A percentile compares a stretch with the other conserved stretches of the same genome.
Conservation (phyloP, 2,329 filamentous ascomycete species). For the Xylariaceae sp. region DNA sequence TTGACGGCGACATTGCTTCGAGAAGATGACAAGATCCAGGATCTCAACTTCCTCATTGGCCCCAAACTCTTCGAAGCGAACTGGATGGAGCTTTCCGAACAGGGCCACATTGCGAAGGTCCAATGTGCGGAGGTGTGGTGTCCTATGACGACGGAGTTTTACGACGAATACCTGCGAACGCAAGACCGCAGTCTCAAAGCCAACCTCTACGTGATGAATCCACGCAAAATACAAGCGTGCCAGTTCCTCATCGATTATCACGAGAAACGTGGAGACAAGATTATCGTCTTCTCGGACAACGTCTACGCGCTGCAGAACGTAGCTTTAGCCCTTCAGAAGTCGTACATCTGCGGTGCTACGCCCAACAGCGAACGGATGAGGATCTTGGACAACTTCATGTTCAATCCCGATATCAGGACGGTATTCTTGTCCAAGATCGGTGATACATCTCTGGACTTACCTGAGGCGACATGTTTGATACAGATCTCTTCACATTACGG, state of each 20-base stretch:
- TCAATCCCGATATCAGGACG: conserved; percentile 84
- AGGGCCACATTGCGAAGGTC: conserved; percentile 93
- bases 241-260: conserved; percentile 99
- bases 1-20: conserved; percentile 88
- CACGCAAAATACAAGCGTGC: conserved; percentile 91
- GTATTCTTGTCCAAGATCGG: conserved; percentile 97
- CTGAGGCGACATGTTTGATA: conserved; percentile 92
- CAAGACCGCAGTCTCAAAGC: conserved; percentile 33
- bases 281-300: conserved; percentile 97
- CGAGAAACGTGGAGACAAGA: conserved; percentile 89
- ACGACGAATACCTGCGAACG: conserved; percentile 76
- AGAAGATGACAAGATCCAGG: conserved; percentile 97
- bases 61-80: conserved; percentile 98
- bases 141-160: conserved; percentile 98
- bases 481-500: conserved; percentile 98
- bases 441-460: conserved; percentile 94
- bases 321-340: conserved; percentile 75
- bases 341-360: conserved; percentile 87
- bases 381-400: conserved; percentile 91
- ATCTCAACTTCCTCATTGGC: conserved; percentile 94
- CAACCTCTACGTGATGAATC: conserved; percentile 90
- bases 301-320: conserved; percentile 88
- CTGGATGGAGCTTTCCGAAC: conserved; percentile 97
- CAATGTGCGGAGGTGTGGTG: conserved; percentile 99
- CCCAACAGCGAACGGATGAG: conserved; percentile 77